Evolutionary conservation across 257 asterid genomes (phyloP), one percentile per base, ranked within the genome.

Genomic region (Haberlea rhodopensis): DNA sequence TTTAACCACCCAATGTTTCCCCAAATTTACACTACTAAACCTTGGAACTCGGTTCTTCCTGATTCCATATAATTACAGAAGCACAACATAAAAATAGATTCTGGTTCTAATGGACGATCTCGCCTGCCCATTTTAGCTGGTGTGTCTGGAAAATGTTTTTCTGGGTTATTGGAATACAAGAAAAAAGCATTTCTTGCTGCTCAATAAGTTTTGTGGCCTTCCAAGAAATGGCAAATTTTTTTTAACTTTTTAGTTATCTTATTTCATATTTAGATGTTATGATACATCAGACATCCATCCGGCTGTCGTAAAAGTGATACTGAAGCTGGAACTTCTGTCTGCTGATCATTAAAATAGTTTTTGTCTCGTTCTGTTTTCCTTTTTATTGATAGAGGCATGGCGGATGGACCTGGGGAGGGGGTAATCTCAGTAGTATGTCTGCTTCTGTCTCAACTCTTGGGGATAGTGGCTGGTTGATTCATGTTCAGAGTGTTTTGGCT

Each of bases 321-420:
- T 18, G 27, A 54, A 7, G 45, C 62, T 59, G 62, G 18, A 31
- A 24, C 28, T 32, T 16, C 60, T 52, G 23, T 68, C 57, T 64
- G 55, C 62, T 68, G 59, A 40, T 57, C 23, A 31, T 53, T 29
- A 26, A 29, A 40, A 19, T 65, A 16, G 57, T 31, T 22, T 68
- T 71, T 60, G 2, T 45, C 67, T 68, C 59, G 20, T 62, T 29
- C 49, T 67, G 13, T 62, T 53, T 65, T 31, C 49, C 26, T 65
- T 60, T 65, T 45, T 20, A 65, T 65, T 55, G 63, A 53, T 81
- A 94, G 99, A 87, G 99, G 77, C 89, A 85, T 75, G 97, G 99
- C 65, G 99, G 97, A 62, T 85, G 95, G 96, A 81, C 91, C 24
- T 94, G 99, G 99, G 94, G 94, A 63, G 99, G 99, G 57, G 97